Percentiles rank a stretch among this genome's conserved stretches.
Evolutionary conservation across 1,139 yeast species (phyloP).

Genomic region (Candida sp.): DNA sequence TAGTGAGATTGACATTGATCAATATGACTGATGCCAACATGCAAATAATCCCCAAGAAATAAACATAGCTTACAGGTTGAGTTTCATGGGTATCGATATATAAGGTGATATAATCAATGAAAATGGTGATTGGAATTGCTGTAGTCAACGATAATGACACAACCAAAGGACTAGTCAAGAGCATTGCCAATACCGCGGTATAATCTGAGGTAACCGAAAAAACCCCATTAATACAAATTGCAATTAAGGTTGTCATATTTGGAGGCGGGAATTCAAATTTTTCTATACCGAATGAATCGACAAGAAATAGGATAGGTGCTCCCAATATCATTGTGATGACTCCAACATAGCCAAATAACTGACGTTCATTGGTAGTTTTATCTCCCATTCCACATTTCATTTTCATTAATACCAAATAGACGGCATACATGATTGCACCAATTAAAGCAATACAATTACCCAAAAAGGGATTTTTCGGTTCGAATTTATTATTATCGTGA

Average conservation of each 20-base stretch:
- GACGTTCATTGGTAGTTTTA: conserved; percentile 42
- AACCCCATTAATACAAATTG: conserved; percentile 40
- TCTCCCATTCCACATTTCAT: conserved; percentile 42
- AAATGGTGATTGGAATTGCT: conserved; percentile 51
- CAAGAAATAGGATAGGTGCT: conserved; percentile 32
- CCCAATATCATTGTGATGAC: conserved; percentile 35
- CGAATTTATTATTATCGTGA: conserved; percentile 17
- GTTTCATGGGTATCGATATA: conserved; percentile 14
- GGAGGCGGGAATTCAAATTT: conserved; percentile 41
- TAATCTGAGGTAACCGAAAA: conserved; percentile 50
- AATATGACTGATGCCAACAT: conserved; percentile 46
- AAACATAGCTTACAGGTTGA: conserved; percentile 24
- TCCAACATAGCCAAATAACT: conserved; percentile 48
- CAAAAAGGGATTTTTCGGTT: conserved; percentile 37
- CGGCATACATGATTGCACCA: conserved; percentile 48
- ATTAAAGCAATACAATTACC: conserved; percentile 45
- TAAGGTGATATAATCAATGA: conserved; percentile 38
- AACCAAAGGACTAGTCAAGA: conserved; percentile 52
- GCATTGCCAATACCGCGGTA: conserved; percentile 46
- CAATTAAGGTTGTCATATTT: conserved; percentile 22
- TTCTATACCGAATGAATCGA: conserved; percentile 35
- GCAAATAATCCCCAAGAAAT: conserved; percentile 44
- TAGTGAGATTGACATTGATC: conserved; percentile 39
- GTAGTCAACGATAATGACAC: conserved; percentile 51
- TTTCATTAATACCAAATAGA: conserved; percentile 42